Evolutionary conservation across 345 rosid genomes (phyloP), one percentile per base, ranked within the genome.

Genomic region (Firmiana major): DNA sequence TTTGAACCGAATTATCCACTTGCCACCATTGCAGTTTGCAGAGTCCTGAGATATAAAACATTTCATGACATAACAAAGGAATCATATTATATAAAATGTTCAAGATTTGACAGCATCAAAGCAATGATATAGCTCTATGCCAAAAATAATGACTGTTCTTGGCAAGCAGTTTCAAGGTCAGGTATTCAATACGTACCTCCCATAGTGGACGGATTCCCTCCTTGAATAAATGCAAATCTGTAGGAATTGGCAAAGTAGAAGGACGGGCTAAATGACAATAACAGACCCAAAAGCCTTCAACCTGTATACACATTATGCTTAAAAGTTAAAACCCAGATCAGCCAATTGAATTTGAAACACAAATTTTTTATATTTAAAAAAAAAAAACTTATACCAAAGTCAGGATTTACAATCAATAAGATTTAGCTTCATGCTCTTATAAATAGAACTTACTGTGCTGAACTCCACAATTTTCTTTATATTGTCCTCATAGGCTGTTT

Each of bases 1-100:
- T 64, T 92, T 86, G 87, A 97, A 97, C 58, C 98, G 86, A 75
- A 94, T 89, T 84, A 94, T 97, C 99, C 99, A 97, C 87, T 97
- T 94, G 54, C 97, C 99, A 77, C 99, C 98, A 71, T 82, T 94
- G 86, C 91, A 86, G 83, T 97, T 97, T 26, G 97, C 98, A 81
- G 90, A 76, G 81, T 97, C 99, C 99, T 94, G 85, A 77, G 64
- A 21, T 46, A 83, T 21, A 79, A 73, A 75, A 75, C 76, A 59
- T 15, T 11, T 42, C 10, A 51, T 34, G 28, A 71, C 17, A 19
- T 2, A 26, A 31, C 16, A 70, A 48, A 71, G 17, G 60, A 31
- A 31, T 5, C 15, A 31, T 19, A 28, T 28, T 69, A 69, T 26
- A 48, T 48, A 28, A 48, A 48, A 48, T 28, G 8, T 28, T 48